A percentile compares a stretch with the other conserved stretches of the same genome.
phyloP scores from a whole-genome alignment of 192 early-diverging fungal species.

The Backusella mclennaniae region DNA sequence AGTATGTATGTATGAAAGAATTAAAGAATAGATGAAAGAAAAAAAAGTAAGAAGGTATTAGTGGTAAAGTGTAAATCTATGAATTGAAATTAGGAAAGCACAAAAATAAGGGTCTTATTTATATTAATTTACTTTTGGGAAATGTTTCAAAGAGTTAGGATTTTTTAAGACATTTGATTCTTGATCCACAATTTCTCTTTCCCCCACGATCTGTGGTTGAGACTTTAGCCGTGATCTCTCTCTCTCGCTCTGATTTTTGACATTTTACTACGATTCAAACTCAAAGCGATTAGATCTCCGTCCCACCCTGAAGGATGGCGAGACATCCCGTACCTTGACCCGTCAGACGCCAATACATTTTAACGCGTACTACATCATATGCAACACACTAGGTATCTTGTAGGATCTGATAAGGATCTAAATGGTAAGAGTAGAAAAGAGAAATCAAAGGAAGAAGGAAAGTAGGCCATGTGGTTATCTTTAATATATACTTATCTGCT shows the following conservation, averaged over 20 bases:
- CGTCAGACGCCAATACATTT: conserved; percentile 4
- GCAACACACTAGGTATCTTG: not conserved
- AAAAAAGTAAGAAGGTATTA: not conserved
- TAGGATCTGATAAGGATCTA: not conserved
- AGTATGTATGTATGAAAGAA: not conserved
- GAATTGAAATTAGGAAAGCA: not conserved
- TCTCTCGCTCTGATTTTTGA: not conserved
- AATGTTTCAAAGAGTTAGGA: not conserved
- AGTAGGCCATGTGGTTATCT: too few relatives aligned
- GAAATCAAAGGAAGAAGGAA: not conserved
- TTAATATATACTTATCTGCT: too few relatives aligned
- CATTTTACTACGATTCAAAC: not conserved
- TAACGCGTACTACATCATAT: not conserved
- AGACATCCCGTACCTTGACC: not conserved
- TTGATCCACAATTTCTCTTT: not conserved
- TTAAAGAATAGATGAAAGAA: not conserved
- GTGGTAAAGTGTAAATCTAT: not conserved
- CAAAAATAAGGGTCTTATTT: not conserved
- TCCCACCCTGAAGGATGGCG: not conserved
- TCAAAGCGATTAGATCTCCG: not conserved
- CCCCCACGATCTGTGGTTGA: not conserved
- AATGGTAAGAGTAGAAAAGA: not conserved
- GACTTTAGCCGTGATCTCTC: not conserved
- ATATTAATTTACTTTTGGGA: not conserved
- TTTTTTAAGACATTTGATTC: not conserved